Base-by-base conservation (phyloP, 2,329 filamentous ascomycete species). In the Fusarium aywerte region DNA sequence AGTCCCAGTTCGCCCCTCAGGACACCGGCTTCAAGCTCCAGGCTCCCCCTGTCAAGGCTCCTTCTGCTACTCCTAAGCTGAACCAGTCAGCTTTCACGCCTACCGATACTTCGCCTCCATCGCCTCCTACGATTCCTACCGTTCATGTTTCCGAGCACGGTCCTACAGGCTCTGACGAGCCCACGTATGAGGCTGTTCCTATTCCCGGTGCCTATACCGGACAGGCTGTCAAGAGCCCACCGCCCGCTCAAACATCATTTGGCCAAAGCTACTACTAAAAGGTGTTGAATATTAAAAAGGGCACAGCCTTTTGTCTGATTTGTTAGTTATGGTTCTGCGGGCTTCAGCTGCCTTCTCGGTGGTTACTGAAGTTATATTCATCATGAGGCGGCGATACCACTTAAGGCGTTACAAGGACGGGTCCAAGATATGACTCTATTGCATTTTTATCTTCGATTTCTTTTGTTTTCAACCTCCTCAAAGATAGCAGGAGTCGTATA, bases 121-220 rank as follows among this genome's bases (percentile, higher is more conserved):
- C 78, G 33, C 58, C 64, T 57, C 76, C 78, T 36, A 59, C 70
- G 51, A 23, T 58, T 54, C 76, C 77, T 13, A 74, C 78, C 48
- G 82, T 84, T 71, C 82, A 81, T 52, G 73, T 84, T 59, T 85
- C 89, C 69, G 83, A 89, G 48, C 91, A 92, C 69, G 89, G 89
- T 18, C 86, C 85, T 12, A 85, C 88, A 25, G 91, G 91, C 11
- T 89, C 91, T 1, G 91, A 93, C 45, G 95, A 97, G 84, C 88
- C 91, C 72, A 88, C 89, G 47, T 97, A 97, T 78, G 94, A 90
- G 13, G 82, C 90, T 21, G 95, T 97, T 31, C 92, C 94, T 1
- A 97, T 97, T 61, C 95, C 95, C 0, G 92, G 91, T 7, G 92
- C 93, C 0, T 97, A 97, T 76, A 82, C 85, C 8, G 85, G 84